Evolutionary conservation across 371 early-diverging fungal genomes (phyloP).

Genomic region (Rhizopus stolonifer): DNA sequence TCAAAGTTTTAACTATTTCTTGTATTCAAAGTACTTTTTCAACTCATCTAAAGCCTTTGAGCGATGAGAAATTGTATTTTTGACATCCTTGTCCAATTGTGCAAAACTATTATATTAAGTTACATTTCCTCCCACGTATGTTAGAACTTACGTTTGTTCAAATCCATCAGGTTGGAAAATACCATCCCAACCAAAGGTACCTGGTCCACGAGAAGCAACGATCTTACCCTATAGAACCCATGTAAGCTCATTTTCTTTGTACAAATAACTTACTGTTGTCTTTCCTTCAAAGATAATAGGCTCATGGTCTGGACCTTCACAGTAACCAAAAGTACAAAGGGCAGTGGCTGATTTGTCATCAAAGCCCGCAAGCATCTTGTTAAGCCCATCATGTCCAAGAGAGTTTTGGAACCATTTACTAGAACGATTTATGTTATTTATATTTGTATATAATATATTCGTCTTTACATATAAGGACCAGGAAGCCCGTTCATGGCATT

Average conservation of each 20-base stretch:
- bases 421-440: background rate
- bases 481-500: conserved; percentile 91
- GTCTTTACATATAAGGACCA: conserved; percentile 78
- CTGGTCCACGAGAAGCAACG: conserved; percentile 85
- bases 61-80: conserved; percentile 92
- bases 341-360: conserved; percentile 86
- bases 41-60: conserved; percentile 76
- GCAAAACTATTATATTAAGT: conserved; percentile 66
- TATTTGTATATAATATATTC: background rate
- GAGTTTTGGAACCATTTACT: conserved; percentile 94
- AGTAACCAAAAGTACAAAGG: conserved; percentile 89
- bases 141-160: conserved; percentile 55
- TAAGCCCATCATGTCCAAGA: conserved; percentile 78
- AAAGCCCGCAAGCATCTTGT: conserved; percentile 84
- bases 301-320: conserved; percentile 80
- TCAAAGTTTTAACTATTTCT: too few species aligned
- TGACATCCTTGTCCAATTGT: conserved; percentile 80
- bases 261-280: conserved; percentile 60
- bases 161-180: conserved; percentile 88
- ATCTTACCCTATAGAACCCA: conserved; percentile 73
- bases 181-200: conserved; percentile 95
- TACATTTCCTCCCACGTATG: background rate
- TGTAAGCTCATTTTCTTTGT: too few species aligned
- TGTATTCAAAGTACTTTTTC: conserved; percentile 44
- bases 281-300: conserved; percentile 89